phyloP scores from a whole-genome alignment of 2,329 filamentous ascomycete genomes.

The Claviceps humidiphila region DNA sequence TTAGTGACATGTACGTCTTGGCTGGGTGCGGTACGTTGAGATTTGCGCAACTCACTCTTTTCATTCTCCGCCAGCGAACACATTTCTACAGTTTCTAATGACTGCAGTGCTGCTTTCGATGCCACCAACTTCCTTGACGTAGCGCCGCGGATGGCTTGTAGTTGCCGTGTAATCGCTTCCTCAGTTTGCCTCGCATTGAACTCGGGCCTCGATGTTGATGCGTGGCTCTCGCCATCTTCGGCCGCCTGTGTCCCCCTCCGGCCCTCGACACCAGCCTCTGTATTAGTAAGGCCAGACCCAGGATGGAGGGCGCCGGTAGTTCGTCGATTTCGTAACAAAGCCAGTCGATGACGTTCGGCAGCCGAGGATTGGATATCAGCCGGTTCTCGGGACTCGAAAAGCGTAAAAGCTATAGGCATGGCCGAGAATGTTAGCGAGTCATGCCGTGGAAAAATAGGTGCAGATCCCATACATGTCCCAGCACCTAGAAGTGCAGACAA shows the following conservation, averaged over 20 bases:
- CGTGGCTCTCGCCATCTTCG: neutral
- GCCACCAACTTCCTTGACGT: constrained; percentile 32
- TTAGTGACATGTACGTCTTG: neutral
- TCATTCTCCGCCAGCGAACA: constrained; percentile 32
- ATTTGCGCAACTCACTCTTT: constrained; percentile 27
- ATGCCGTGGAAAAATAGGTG: neutral
- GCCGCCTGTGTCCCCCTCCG: neutral
- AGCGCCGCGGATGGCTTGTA: constrained; percentile 34
- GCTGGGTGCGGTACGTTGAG: neutral
- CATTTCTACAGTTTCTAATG: constrained; percentile 33
- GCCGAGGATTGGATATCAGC: constrained; percentile 9
- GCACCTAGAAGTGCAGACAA: too few species aligned
- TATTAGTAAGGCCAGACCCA: constrained; percentile 11
- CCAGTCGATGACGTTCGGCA: constrained; percentile 14
- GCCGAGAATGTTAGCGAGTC: neutral
- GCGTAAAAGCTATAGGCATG: neutral
- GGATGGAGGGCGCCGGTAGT: constrained; percentile 12
- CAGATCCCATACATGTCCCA: neutral
- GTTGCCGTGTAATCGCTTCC: constrained; percentile 24
- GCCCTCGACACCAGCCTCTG: constrained; percentile 9
- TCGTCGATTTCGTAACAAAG: constrained; percentile 15
- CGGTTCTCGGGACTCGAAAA: neutral
- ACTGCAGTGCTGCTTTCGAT: constrained; percentile 31
- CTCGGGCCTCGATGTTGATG: neutral
- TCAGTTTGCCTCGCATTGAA: constrained; percentile 9